Conservation (phyloP, 208 protist species). For the Crithidia fasciculata region DNA sequence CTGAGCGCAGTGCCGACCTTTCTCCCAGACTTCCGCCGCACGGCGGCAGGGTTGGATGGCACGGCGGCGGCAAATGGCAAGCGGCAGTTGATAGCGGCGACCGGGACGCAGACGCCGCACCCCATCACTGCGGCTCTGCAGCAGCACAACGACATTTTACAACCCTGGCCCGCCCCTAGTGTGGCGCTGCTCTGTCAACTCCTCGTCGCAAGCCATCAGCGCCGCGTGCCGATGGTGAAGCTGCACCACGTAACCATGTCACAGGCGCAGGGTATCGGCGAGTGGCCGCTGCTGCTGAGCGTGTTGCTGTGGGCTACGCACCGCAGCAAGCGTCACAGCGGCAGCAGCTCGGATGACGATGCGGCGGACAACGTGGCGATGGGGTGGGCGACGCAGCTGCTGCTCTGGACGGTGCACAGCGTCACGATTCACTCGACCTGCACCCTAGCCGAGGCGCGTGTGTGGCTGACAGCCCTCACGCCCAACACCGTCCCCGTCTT, state of each 20-base stretch:
- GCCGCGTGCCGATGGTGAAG: conserved; percentile 79
- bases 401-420: conserved; percentile 88
- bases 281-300: conserved; percentile 87
- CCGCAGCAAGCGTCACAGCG: conserved; percentile 15
- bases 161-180: conserved; percentile 35
- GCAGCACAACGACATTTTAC: conserved; percentile 49
- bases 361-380: conserved; percentile 42
- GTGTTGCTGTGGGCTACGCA: conserved; percentile 81
- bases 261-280: conserved; percentile 41
- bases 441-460: conserved; percentile 65
- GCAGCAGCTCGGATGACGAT: not conserved
- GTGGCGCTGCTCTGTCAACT: conserved; percentile 79
- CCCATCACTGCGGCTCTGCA: conserved; percentile 55
- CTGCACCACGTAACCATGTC: conserved; percentile 90
- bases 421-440: conserved; percentile 79
- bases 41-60: too few relatives aligned
- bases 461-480: conserved; percentile 68
- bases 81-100: too few relatives aligned
- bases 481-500: conserved; percentile 76
- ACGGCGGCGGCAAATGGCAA: not conserved
- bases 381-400: conserved; percentile 74
- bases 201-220: conserved; percentile 59
- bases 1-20: conserved; percentile 71
- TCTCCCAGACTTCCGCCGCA: conserved; percentile 51
- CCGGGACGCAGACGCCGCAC: not conserved